Base-by-base conservation (phyloP, 208 protist genomes). In the Leishmania amazonensis region DNA sequence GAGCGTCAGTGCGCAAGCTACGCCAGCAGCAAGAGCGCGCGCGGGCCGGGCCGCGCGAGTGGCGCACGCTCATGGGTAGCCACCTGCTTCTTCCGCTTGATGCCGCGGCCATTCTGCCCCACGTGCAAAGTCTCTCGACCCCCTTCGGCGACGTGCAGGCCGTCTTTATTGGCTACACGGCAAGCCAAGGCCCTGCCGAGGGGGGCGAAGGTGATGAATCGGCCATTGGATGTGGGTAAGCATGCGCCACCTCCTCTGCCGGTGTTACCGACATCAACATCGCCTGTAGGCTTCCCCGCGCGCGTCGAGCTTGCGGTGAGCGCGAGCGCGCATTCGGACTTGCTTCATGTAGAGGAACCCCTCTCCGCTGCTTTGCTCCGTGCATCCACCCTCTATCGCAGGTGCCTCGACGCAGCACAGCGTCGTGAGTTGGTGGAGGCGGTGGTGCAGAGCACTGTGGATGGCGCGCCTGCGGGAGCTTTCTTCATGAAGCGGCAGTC, bases 61-160 rank as follows among this genome's bases (percentile, higher is more conserved):
- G 68, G 81, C 81, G 76, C 60, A 81, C 81, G 40, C 72, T 81
- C 31, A 74, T 85, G 77, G 81, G 77, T 0, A 58, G 70, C 1
- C 45, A 13, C 2, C 40, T 58, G 24, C 13, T 42, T 3, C 38
- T 81, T 15, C 54, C 51, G 13, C 24, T 54, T 17, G 47, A 77
- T 40, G 38, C 73, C 0, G 67, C 57, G 42, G 31, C 47, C 3
- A 47, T 67, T 3, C 58, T 81, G 71, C 51, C 73, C 13, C 70
- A 75, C 77, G n/a, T 80, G 24, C 79, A 78, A n/a, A 84, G 68
- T 6, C 35, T 79, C 42, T 87, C 88, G 40, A 28, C 65, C 1
- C 87, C 90, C 15, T 91, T 95, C 76, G 92, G 92, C 21, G 74
- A 74, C 60, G 84, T 93, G 31, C 85, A 85, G 76, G 83, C 86